Evolutionary conservation across 805 yeast species (phyloP), one percentile per base, ranked within the genome.

Genomic region (Wickerhamomyces silvicola): DNA sequence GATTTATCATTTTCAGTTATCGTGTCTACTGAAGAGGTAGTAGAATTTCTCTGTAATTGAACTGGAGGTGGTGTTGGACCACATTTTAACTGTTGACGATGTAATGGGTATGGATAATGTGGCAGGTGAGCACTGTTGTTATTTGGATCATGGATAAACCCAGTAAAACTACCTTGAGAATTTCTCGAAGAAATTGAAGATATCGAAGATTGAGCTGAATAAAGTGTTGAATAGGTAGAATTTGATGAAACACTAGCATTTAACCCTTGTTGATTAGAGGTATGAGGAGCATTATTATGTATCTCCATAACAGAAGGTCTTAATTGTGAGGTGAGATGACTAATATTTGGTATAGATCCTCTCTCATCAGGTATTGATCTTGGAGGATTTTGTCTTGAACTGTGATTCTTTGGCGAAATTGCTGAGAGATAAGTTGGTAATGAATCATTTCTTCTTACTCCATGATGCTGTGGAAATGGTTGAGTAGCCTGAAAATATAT

Each of bases 151-250:
- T 31, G 31, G 4, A 30, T 29, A 13, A 35, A 25, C 12, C 39
- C 44, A 3, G 46, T 29, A 28, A 44, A 39, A 12, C 42, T 38
- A 7, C 43, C 47, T 18, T 42, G 41, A 4, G 52, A 46, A 28
- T 41, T 45, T 27, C 53, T 35, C 11, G 47, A 39, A 5, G 54
- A 49, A 1, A 40, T 32, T 8, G 54, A 49, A 1, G 52, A 46
- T 5, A 45, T 39, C 6, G 56, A 50, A 3, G 52, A 45, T 16
- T 45, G 41, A 2, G 41, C 32, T 7, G 56, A 51, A 30, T 48
- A 46, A 7, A 44, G 14, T 2, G 51, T 38, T 13, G 36, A 37
- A 18, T 38, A 33, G 1, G 52, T 43, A 11, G 54, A 50, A n/a
- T 37, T 38, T 6, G 50, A 28, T 6, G 50, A 45, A 7, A 41